A percentile compares a stretch with the other conserved stretches of the same genome.
phyloP scores from a whole-genome alignment of 139 green algal genomes.

The Chlamydomonas eustigma region DNA sequence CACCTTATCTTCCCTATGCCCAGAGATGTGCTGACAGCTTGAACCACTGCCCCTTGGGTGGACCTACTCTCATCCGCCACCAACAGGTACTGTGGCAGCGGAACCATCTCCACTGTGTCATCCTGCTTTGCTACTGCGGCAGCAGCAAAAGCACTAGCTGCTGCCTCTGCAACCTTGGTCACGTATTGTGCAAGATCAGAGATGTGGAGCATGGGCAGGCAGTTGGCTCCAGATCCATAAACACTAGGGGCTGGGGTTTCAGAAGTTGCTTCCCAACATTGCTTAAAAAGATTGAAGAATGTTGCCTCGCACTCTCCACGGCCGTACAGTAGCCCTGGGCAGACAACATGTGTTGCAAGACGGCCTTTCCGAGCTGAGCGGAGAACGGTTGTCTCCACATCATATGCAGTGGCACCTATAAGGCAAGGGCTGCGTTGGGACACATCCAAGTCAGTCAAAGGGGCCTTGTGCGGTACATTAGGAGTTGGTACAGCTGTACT shows the following conservation, averaged over 20 bases:
- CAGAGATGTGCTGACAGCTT: neutral
- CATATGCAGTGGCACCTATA: conserved; percentile 4
- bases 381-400: conserved; percentile 45
- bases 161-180: conserved; percentile 16
- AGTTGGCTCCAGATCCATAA: conserved; percentile 40
- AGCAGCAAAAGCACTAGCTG: neutral
- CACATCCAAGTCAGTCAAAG: conserved; percentile 23
- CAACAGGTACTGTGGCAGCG: conserved; percentile 7
- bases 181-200: conserved; percentile 37
- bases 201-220: conserved; percentile 48
- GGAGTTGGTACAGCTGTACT: neutral
- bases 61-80: neutral
- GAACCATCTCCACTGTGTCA: no score
- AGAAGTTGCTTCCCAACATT: conserved; percentile 20
- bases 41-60: neutral
- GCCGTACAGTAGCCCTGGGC: conserved; percentile 55
- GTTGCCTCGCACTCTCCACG: conserved; percentile 35
- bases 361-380: conserved; percentile 16
- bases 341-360: conserved; percentile 42
- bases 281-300: conserved; percentile 37
- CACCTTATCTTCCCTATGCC: conserved; percentile 1
- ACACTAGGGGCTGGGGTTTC: conserved; percentile 13
- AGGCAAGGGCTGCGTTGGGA: conserved; percentile 7
- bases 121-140: neutral
- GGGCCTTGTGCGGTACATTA: neutral